These are phyloP conservation scores for Eimeria brunetti DNA, from an alignment of 169 alveolate genomes.

Conservation along the genomic window DNA sequence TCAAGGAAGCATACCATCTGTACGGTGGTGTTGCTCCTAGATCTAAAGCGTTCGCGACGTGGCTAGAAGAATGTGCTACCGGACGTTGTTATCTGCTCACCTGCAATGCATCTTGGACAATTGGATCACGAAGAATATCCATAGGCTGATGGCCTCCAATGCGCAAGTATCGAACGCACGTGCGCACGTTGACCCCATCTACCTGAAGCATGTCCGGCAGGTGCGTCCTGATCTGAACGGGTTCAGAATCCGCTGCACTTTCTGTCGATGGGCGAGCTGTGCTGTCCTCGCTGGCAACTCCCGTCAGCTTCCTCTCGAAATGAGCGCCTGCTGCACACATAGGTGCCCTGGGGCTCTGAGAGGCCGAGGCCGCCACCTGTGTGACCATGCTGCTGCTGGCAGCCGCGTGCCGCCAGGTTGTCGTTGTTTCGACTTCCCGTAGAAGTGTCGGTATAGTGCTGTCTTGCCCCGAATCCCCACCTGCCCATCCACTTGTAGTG, in stretches of 20 bases:
- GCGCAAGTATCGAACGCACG: slow-evolving; percentile 49
- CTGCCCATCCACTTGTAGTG: slow-evolving; percentile 7
- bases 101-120: slow-evolving; percentile 60
- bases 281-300: slow-evolving; percentile 63
- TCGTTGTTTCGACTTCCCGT: slow-evolving; percentile 27
- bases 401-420: slow-evolving; percentile 20
- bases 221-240: slow-evolving; percentile 29
- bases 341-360: slow-evolving; percentile 16
- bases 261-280: slow-evolving; percentile 72
- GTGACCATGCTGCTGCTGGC: slow-evolving; percentile 50
- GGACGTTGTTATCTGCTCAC: not conserved
- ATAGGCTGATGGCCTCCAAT: slow-evolving; percentile 70
- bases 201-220: slow-evolving; percentile 2
- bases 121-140: slow-evolving; percentile 72
- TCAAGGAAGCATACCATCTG: not conserved
- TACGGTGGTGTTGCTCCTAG: not conserved
- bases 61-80: not conserved
- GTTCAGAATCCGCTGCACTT: slow-evolving; percentile 33
- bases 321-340: slow-evolving; percentile 42
- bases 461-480: slow-evolving; percentile 30
- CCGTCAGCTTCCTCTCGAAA: slow-evolving; percentile 62
- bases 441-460: slow-evolving; percentile 1
- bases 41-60: not conserved
- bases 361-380: slow-evolving; percentile 50
- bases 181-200: slow-evolving; percentile 47